Evolutionary conservation across 2,329 filamentous ascomycete genomes (phyloP), one percentile per base, ranked within the genome.

Genomic region (Cladobotryum mycophilum): DNA sequence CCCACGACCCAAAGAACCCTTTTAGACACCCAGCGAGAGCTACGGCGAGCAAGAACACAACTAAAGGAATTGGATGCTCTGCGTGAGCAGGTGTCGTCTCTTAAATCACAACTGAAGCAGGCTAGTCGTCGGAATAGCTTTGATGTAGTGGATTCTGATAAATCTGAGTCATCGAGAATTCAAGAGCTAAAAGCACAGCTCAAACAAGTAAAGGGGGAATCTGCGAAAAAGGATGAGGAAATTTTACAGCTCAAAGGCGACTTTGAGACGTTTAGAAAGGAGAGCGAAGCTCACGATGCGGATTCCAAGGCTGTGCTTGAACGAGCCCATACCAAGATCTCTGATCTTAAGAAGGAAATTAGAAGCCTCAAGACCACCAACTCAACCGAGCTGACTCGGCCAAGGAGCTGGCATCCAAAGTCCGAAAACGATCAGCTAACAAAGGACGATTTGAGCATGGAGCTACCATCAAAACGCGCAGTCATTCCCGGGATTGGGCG

Each of bases 261-360:
- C 14, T 80, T 80, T 53, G 76, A 81, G 38, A 61, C 69, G 8
- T 72, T 82, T 35, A 78, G 78, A 54, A 71, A 74, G 33, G 72
- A 79, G 42, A 75, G 76, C 15, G 77, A 81, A 53, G 63, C 70
- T 5, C 74, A 75, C 36, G 75, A 79, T n/a, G 66, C 70, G 8
- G 80, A 84, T 53, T 78, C 77, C 4, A 74, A 76, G 57, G 71
- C 75, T 14, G 76, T 82, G 2, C 57, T 84, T 41, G 72, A 77
- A 48, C 75, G 75, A 55, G 79, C 80, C 49, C 79, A 82, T 52
- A 69, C 72, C 37, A 80, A 80, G 62, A 80, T 83, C 53, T 67
- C 73, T 8, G 72, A 77, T 41, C 70, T 84, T 7, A 79, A 78
- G 62, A 76, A 74, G 56, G 75, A 80, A 55, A 63, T 81, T 37